phyloP scores from a whole-genome alignment of 805 yeast species.

The Yarrowia yakushimensis region DNA sequence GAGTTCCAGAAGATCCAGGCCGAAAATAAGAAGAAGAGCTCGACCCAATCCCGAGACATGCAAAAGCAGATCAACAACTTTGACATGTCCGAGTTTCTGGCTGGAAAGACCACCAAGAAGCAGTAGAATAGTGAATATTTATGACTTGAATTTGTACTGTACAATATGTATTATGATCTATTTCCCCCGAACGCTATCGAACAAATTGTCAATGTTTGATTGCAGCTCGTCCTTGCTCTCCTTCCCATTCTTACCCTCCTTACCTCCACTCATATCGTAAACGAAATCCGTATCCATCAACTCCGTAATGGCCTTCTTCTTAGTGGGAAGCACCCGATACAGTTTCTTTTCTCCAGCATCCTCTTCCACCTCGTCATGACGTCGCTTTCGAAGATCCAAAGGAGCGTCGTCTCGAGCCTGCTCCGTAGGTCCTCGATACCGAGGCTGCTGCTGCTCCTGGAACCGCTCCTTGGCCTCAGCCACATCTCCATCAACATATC shows the following conservation, averaged over 20 bases:
- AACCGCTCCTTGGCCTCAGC: conserved; percentile 33
- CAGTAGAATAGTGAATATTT: not conserved
- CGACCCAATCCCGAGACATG: conserved; percentile 24
- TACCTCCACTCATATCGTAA: conserved; percentile 31
- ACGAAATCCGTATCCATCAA: conserved; percentile 37
- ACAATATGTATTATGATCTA: not conserved
- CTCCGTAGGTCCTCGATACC: not conserved
- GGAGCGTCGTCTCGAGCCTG: conserved; percentile 3
- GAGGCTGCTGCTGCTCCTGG: not conserved
- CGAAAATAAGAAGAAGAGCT: conserved; percentile 12
- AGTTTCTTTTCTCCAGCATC: conserved; percentile 30
- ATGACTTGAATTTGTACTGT: no score
- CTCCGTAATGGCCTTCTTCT: conserved; percentile 28
- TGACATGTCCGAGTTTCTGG: conserved; percentile 37
- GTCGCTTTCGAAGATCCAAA: conserved; percentile 29
- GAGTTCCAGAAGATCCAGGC: conserved; percentile 35
- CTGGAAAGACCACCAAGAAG: conserved; percentile 29
- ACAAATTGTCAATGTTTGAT: conserved; percentile 15
- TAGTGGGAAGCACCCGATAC: conserved; percentile 39
- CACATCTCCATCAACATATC: conserved; percentile 40
- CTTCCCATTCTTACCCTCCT: not conserved
- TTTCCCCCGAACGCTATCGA: not conserved
- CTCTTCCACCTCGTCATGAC: conserved; percentile 17
- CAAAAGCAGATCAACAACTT: conserved; percentile 28
- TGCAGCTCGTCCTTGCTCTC: not conserved